phyloP scores from a whole-genome alignment of 1,139 yeast genomes.

The Yamadazyma dendronema region DNA sequence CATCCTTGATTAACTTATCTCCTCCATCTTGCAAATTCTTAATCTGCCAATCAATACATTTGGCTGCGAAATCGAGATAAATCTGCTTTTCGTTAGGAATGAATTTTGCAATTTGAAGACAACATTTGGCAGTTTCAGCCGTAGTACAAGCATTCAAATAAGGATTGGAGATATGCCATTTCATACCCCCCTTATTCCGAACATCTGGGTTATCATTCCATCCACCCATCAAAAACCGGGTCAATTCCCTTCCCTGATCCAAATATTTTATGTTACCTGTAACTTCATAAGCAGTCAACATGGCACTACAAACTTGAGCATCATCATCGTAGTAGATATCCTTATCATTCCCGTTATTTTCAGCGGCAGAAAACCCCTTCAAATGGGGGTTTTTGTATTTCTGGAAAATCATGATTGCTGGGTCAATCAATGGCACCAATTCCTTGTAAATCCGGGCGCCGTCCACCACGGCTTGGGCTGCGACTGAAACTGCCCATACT shows the following conservation, averaged over 20 bases:
- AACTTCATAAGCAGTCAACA: conserved; percentile 67
- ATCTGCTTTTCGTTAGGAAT: conserved; percentile 44
- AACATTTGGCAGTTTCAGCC: conserved; percentile 68
- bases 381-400: conserved; percentile 51
- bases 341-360: conserved; percentile 51
- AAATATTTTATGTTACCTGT: conserved; percentile 55
- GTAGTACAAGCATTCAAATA: conserved; percentile 69
- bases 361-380: conserved; percentile 61
- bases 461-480: conserved; percentile 60
- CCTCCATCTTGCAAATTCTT: conserved; percentile 49
- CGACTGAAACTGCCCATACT: conserved; percentile 69
- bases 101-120: conserved; percentile 56
- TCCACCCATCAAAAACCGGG: conserved; percentile 65
- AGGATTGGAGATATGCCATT: conserved; percentile 63
- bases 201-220: conserved; percentile 49
- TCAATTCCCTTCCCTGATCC: conserved; percentile 59
- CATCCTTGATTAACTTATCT: conserved; percentile 63
- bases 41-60: conserved; percentile 56
- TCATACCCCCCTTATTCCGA: conserved; percentile 55
- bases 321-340: conserved; percentile 77
- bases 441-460: conserved; percentile 61
- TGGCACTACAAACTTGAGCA: conserved; percentile 71
- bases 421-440: conserved; percentile 54
- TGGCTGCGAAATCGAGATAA: conserved; percentile 53
- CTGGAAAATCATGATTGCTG: conserved; percentile 51